These are phyloP conservation scores for Amphirosellinia nigrospora DNA, from an alignment of 495 filamentous ascomycete species.

Conservation along the genomic window DNA sequence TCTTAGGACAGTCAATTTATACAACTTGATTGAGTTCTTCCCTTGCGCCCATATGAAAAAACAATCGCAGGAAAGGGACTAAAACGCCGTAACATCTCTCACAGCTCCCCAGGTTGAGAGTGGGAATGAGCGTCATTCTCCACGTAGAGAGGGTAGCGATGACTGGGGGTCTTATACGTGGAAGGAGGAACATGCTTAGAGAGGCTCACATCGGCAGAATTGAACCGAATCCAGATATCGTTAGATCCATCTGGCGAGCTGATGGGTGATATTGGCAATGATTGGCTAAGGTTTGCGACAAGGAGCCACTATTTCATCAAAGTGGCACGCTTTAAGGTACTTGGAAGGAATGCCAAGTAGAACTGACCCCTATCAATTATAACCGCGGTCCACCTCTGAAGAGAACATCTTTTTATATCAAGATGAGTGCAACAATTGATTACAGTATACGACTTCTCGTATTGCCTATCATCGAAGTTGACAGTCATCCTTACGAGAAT, in stretches of 20 bases:
- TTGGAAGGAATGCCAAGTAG: constrained; percentile 17
- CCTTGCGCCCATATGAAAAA: neutral
- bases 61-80: neutral
- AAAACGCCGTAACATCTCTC: neutral
- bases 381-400: constrained; percentile 12
- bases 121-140: neutral
- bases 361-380: constrained; percentile 18
- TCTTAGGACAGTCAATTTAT: neutral
- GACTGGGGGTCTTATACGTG: neutral
- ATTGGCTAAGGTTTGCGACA: neutral
- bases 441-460: neutral
- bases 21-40: neutral
- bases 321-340: constrained; percentile 11
- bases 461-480: constrained; percentile 5
- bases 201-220: neutral
- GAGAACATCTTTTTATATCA: neutral
- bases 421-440: neutral
- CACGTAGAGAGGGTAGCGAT: neutral
- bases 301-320: constrained; percentile 11
- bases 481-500: neutral
- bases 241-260: constrained; percentile 5
- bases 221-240: constrained; percentile 1
- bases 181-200: neutral
- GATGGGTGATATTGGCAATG: neutral
- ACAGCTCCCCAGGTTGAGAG: neutral